Conservation (phyloP, 495 filamentous ascomycete genomes). For the Xylona heveae region DNA sequence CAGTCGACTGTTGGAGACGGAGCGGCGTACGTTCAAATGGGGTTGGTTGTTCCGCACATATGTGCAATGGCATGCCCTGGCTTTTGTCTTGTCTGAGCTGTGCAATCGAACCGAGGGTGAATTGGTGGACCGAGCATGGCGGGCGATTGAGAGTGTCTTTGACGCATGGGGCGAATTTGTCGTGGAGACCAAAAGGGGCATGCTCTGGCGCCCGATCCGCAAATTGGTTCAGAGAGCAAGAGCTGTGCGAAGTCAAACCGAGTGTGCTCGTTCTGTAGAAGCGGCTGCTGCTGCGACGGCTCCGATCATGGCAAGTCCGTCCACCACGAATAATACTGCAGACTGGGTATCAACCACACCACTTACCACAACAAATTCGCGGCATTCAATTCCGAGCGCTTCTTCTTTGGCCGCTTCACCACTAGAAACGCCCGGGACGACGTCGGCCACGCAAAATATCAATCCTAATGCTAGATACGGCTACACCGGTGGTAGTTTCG, state of each 20-base stretch:
- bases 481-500: too few species aligned
- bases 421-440: too few species aligned
- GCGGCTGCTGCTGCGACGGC: too few species aligned
- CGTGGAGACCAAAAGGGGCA: constrained; percentile 33
- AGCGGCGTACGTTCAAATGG: constrained; percentile 41
- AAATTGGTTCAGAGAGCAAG: constrained; percentile 48
- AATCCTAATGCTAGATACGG: too few species aligned
- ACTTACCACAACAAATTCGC: too few species aligned
- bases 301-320: too few species aligned
- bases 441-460: too few species aligned
- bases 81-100: constrained; percentile 56
- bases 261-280: too few species aligned
- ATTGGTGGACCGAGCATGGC: constrained; percentile 64
- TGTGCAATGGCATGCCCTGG: constrained; percentile 65
- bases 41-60: constrained; percentile 68
- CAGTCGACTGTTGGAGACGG: constrained; percentile 35
- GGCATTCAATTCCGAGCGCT: too few species aligned
- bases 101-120: constrained; percentile 46
- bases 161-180: constrained; percentile 24
- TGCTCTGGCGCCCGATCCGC: constrained; percentile 52
- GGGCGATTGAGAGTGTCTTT: constrained; percentile 41
- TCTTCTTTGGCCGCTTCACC: too few species aligned
- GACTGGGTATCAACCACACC: too few species aligned
- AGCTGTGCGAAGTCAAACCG: neutral
- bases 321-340: too few species aligned